These are phyloP conservation scores for Ceriops tagal DNA, from an alignment of 345 rosid species.

Conservation along the genomic window DNA sequence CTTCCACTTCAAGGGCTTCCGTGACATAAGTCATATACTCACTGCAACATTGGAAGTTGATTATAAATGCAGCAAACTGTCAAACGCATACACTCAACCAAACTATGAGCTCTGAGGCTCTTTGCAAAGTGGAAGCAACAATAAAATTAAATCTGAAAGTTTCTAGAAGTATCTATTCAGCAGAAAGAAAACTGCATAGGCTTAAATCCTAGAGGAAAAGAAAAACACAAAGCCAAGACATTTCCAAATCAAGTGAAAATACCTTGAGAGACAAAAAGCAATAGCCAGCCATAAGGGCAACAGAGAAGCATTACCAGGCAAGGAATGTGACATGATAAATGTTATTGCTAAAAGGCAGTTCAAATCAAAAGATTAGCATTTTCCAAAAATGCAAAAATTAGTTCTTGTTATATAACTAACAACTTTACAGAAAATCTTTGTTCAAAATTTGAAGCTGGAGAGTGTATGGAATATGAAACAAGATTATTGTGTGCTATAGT, in stretches of 20 bases:
- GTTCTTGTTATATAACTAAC: too few relatives aligned
- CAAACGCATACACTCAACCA: background rate
- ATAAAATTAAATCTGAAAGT: background rate
- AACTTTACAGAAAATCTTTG: too few relatives aligned
- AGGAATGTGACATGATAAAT: background rate
- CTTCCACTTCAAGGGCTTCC: conserved; percentile 92
- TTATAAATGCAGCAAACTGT: conserved; percentile 7
- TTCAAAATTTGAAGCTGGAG: too few relatives aligned
- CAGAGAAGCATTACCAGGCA: background rate
- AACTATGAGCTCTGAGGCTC: background rate
- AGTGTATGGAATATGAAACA: too few relatives aligned
- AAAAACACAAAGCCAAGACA: background rate
- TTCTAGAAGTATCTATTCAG: background rate
- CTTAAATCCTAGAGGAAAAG: background rate
- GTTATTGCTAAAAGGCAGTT: background rate
- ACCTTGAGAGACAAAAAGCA: background rate
- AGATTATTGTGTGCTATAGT: too few relatives aligned
- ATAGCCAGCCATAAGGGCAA: background rate
- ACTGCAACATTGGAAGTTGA: conserved; percentile 37
- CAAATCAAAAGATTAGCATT: too few relatives aligned
- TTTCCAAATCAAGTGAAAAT: too few relatives aligned
- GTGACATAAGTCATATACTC: conserved; percentile 78
- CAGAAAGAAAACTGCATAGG: background rate
- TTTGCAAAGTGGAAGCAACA: background rate
- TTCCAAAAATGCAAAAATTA: too few relatives aligned